A percentile compares a stretch with the other conserved stretches of the same genome.
phyloP scores from a whole-genome alignment of 2,329 filamentous ascomycete genomes.

The Fusarium luffae region DNA sequence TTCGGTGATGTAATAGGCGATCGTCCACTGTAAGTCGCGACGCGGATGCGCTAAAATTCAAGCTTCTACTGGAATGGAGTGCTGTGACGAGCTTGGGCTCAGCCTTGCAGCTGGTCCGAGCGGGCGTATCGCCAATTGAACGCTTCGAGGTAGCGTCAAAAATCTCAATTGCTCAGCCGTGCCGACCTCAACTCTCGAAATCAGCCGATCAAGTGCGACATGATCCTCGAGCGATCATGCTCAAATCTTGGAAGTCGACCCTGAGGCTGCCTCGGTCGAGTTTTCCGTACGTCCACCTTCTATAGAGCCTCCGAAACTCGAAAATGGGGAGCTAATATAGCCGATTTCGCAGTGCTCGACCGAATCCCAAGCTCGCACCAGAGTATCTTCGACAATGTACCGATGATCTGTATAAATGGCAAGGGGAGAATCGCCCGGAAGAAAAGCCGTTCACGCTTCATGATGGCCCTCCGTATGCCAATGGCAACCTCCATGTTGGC shows the following conservation, averaged over 20 bases:
- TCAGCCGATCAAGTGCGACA: constrained; percentile 35
- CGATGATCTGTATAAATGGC: constrained; percentile 92
- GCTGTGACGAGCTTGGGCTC: constrained; percentile 13
- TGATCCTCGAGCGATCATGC: constrained; percentile 51
- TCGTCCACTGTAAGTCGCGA: constrained; percentile 34
- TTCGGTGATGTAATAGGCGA: constrained; percentile 40
- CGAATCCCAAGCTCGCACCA: constrained; percentile 60
- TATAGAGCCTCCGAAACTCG: neutral
- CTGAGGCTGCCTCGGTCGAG: constrained; percentile 79
- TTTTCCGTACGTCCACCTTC: constrained; percentile 68
- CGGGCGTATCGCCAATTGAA: constrained; percentile 29
- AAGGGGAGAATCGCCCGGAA: constrained; percentile 67
- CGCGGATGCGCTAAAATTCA: constrained; percentile 27
- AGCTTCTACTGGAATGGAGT: constrained; percentile 5
- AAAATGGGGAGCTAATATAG: constrained; percentile 33
- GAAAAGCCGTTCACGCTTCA: constrained; percentile 81
- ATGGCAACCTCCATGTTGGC: constrained; percentile 89
- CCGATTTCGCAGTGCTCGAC: constrained; percentile 59
- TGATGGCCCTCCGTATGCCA: constrained; percentile 97
- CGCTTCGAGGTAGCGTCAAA: constrained; percentile 33
- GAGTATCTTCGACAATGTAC: constrained; percentile 80
- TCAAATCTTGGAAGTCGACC: constrained; percentile 77
- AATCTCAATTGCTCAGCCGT: constrained; percentile 39
- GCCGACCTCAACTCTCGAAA: constrained; percentile 10
- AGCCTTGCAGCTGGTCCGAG: constrained; percentile 44